These are phyloP conservation scores for Alternaria arbusti DNA, from an alignment of 2,329 filamentous ascomycete genomes.

Conservation along the genomic window DNA sequence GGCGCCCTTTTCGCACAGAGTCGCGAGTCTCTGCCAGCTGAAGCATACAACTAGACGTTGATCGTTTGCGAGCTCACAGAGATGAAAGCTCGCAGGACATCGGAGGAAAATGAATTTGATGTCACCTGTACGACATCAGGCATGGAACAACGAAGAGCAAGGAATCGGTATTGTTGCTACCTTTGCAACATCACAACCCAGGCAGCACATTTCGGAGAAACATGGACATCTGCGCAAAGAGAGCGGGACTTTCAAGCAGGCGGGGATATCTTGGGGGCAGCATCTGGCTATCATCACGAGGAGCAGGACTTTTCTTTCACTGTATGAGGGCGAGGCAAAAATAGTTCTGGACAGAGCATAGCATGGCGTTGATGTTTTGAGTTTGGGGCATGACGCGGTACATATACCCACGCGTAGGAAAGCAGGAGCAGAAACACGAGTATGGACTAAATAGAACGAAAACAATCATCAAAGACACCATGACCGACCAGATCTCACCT, in stretches of 20 bases:
- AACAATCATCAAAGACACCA: neutral
- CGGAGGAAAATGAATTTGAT: fast-evolving
- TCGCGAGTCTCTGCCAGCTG: constrained; percentile 61
- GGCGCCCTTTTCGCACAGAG: constrained; percentile 76
- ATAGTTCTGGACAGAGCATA: neutral
- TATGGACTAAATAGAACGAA: neutral
- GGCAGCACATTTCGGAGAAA: neutral
- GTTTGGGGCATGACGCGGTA: neutral
- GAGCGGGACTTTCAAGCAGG: neutral
- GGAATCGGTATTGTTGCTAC: neutral
- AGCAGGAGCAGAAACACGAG: neutral
- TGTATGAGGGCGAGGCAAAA: neutral
- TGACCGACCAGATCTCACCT: neutral
- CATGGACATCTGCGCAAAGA: neutral
- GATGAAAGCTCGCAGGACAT: neutral
- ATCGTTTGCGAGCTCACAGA: neutral
- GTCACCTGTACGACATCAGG: neutral
- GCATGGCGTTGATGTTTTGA: constrained; percentile 1
- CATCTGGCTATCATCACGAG: no score
- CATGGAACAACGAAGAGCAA: neutral
- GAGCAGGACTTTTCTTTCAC: neutral
- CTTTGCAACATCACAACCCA: neutral
- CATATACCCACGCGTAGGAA: constrained; percentile 5
- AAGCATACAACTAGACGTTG: constrained; percentile 47
- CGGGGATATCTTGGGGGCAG: neutral